phyloP scores from a whole-genome alignment of 1,284 basidiomycete genomes.

The Spongispora temasekensis region DNA sequence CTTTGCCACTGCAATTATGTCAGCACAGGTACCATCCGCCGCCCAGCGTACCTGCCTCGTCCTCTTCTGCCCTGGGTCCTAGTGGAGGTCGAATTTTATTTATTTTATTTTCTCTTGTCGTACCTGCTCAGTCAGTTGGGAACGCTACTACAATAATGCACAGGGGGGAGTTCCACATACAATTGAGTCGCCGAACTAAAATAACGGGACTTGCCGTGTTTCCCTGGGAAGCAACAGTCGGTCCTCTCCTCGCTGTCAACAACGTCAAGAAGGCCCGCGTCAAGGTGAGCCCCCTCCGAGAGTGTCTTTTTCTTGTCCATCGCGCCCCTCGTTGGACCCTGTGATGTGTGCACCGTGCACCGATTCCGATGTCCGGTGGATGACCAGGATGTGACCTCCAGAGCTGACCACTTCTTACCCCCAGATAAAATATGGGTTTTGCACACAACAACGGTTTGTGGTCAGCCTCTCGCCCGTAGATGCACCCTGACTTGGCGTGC shows the following conservation, averaged over 20 bases:
- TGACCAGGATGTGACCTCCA: conserved; percentile 39
- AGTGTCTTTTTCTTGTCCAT: conserved; percentile 12
- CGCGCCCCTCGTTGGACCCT: background rate
- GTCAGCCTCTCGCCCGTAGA: conserved; percentile 3
- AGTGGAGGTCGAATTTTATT: no score
- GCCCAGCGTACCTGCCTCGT: no score
- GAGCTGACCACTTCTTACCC: conserved; percentile 18
- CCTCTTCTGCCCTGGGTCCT: no score
- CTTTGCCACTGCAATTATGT: no score
- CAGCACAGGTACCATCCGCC: no score
- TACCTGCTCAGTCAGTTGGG: no score
- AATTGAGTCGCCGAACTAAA: conserved; percentile 30
- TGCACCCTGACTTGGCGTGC: conserved; percentile 12
- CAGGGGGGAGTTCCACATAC: no score
- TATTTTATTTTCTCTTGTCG: no score
- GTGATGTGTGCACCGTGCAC: background rate
- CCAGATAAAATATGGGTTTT: conserved; percentile 70
- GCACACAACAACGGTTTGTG: conserved; percentile 76
- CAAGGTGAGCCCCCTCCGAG: conserved; percentile 30
- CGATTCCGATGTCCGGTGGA: conserved; percentile 20
- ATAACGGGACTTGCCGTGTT: conserved; percentile 26
- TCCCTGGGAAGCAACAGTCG: background rate
- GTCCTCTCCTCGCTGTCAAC: conserved; percentile 26
- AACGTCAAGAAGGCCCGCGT: conserved; percentile 34
- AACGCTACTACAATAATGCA: background rate